A percentile compares a stretch with the other conserved stretches of the same genome.
Evolutionary conservation across 192 early-diverging fungal species (phyloP).

Genomic region (Phycomyces nitens): DNA sequence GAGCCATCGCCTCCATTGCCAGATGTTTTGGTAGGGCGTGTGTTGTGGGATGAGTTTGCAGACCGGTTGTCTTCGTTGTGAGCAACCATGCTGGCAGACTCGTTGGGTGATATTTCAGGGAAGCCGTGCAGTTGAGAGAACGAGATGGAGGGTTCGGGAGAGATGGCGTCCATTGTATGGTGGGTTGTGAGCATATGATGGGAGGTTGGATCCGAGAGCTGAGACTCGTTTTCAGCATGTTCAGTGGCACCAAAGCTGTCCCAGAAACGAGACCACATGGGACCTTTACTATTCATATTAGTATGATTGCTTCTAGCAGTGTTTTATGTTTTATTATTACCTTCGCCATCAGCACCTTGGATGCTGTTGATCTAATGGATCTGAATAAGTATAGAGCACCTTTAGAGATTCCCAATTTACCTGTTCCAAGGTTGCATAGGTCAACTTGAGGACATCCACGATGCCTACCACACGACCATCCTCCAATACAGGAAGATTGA

Average conservation of each 20-base stretch:
- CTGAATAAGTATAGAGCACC: not conserved
- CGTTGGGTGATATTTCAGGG: constrained; percentile 58
- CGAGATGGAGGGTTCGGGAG: constrained; percentile 30
- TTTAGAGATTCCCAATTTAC: constrained; percentile 39
- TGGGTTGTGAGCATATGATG: constrained; percentile 10
- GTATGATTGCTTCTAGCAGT: no score
- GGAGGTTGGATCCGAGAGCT: constrained; percentile 31
- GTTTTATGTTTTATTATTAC: no score
- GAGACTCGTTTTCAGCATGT: constrained; percentile 34
- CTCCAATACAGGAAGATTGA: constrained; percentile 72
- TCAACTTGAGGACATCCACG: constrained; percentile 76
- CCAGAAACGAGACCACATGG: constrained; percentile 49
- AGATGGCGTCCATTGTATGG: constrained; percentile 14
- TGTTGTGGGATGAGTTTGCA: not conserved
- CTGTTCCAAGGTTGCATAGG: constrained; percentile 74
- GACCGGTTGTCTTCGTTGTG: constrained; percentile 32
- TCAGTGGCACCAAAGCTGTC: constrained; percentile 38
- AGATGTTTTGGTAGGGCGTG: constrained; percentile 13
- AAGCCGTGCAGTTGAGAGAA: constrained; percentile 48
- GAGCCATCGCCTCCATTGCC: constrained; percentile 15
- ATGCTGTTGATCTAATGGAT: constrained; percentile 24
- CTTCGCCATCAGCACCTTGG: constrained; percentile 32
- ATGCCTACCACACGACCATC: constrained; percentile 65
- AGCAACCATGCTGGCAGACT: constrained; percentile 54
- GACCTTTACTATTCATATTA: constrained; percentile 16